A percentile compares a stretch with the other conserved stretches of the same genome.
phyloP scores from a whole-genome alignment of 2,329 filamentous ascomycete species.

The Aspergillus piperis region DNA sequence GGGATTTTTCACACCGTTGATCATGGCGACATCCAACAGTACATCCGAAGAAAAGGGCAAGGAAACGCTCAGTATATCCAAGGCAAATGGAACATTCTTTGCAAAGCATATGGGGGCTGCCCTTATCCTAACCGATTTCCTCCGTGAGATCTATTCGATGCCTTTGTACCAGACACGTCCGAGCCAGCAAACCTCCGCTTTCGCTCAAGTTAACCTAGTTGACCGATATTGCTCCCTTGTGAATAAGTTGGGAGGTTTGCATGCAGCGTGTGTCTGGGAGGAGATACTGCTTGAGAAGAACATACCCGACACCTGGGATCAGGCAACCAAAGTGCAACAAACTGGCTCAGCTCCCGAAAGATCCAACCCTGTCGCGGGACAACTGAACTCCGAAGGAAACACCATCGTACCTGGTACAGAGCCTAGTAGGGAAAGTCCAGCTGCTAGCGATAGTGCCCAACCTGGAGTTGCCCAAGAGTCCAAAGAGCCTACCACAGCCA shows the following conservation, averaged over 20 bases:
- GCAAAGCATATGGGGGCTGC: constrained; percentile 76
- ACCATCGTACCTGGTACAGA: constrained; percentile 25
- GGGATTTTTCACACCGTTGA: constrained; percentile 72
- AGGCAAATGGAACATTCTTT: constrained; percentile 69
- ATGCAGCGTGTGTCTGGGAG: constrained; percentile 81
- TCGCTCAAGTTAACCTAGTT: constrained; percentile 76
- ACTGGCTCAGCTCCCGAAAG: constrained; percentile 42
- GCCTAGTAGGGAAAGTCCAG: constrained; percentile 28
- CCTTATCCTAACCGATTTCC: constrained; percentile 73
- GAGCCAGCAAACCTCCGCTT: constrained; percentile 60
- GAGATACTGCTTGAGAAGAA: constrained; percentile 72
- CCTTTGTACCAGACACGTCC: constrained; percentile 66
- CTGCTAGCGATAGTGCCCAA: constrained; percentile 22
- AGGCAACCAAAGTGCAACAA: constrained; percentile 46
- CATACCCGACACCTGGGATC: constrained; percentile 65
- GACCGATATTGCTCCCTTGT: constrained; percentile 80
- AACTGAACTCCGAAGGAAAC: constrained; percentile 24
- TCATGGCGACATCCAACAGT: constrained; percentile 32
- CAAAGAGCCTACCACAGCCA: constrained; percentile 22
- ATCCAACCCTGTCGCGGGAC: constrained; percentile 40
- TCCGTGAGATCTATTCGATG: constrained; percentile 71
- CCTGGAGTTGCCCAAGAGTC: constrained; percentile 16
- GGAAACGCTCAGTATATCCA: constrained; percentile 22
- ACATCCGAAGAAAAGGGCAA: constrained; percentile 2
- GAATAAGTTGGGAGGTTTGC: constrained; percentile 71